Conservation (phyloP, 1,284 basidiomycete genomes). For the Porodaedalea pini region DNA sequence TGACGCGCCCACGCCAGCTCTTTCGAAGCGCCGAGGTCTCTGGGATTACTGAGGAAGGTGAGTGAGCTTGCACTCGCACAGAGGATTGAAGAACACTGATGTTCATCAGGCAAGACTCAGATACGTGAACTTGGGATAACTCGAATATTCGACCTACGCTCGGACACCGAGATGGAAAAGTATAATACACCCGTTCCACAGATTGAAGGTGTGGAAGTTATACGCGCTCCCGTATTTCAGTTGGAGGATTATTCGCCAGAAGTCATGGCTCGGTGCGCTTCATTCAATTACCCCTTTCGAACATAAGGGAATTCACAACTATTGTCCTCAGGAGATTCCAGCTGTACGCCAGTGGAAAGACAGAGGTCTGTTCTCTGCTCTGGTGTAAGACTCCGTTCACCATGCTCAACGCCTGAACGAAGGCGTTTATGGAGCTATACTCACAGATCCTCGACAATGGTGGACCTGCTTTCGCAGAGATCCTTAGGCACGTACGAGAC, state of each 20-base stretch:
- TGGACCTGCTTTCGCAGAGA: conserved; percentile 56
- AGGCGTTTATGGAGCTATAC: conserved; percentile 79
- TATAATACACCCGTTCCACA: conserved; percentile 60
- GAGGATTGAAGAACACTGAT: conserved; percentile 1
- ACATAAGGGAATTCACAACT: conserved; percentile 19
- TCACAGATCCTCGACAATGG: conserved; percentile 74
- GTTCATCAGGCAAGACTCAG: conserved; percentile 47
- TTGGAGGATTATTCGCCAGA: conserved; percentile 76
- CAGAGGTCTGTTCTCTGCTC: conserved; percentile 46
- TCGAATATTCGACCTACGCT: conserved; percentile 69
- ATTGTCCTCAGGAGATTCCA: conserved; percentile 53
- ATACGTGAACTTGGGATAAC: conserved; percentile 59
- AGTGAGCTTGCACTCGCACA: conserved; percentile 17
- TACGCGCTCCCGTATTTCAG: conserved; percentile 63
- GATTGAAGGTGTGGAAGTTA: conserved; percentile 57
- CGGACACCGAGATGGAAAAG: conserved; percentile 71
- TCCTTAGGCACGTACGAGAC: conserved; percentile 68
- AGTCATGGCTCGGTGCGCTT: conserved; percentile 72
- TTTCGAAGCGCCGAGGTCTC: conserved; percentile 71
- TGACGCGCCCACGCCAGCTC: conserved; percentile 53
- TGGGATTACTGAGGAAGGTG: conserved; percentile 61
- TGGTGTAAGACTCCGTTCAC: conserved; percentile 3
- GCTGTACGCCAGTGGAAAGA: conserved; percentile 75
- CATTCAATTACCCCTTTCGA: background rate
- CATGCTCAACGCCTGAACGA: conserved; percentile 4